These are phyloP conservation scores for Aspergillus mulundensis DNA, from an alignment of 495 filamentous ascomycete species.

Conservation along the genomic window DNA sequence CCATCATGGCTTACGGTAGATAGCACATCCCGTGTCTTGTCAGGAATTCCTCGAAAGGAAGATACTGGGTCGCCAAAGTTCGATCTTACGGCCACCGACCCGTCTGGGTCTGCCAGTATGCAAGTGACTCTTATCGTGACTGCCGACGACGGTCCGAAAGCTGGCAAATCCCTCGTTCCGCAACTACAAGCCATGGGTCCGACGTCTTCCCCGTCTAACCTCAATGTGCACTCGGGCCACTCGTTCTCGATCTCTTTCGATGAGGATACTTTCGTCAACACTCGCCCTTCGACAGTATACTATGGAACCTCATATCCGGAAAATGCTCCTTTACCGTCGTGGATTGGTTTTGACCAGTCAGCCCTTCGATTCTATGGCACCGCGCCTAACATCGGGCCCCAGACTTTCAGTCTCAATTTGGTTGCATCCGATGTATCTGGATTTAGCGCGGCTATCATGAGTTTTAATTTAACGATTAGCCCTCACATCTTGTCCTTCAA, in stretches of 20 bases:
- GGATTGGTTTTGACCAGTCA: constrained; percentile 69
- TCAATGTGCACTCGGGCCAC: constrained; percentile 43
- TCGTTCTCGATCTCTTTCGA: constrained; percentile 46
- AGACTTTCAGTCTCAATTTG: constrained; percentile 67
- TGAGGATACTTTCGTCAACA: constrained; percentile 45
- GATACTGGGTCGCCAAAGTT: constrained; percentile 56
- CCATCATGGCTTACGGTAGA: constrained; percentile 70
- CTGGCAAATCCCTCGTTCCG: constrained; percentile 41
- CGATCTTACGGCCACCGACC: constrained; percentile 57
- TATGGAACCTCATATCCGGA: constrained; percentile 70
- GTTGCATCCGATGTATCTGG: constrained; percentile 78
- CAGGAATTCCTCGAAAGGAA: constrained; percentile 55
- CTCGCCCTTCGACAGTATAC: constrained; percentile 52
- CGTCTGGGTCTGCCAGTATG: constrained; percentile 51
- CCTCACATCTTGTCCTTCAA: constrained; percentile 63
- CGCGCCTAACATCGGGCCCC: constrained; percentile 66
- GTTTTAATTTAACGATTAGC: constrained; percentile 68
- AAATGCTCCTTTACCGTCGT: constrained; percentile 81
- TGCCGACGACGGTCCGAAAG: constrained; percentile 45
- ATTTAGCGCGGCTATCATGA: constrained; percentile 62
- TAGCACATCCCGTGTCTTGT: constrained; percentile 55
- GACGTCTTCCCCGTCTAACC: constrained; percentile 41
- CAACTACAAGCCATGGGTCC: constrained; percentile 46
- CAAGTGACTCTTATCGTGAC: constrained; percentile 62
- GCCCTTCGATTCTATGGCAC: constrained; percentile 69